phyloP scores from a whole-genome alignment of 2,329 filamentous ascomycete genomes.

The Paraconiothyrium brasiliense region DNA sequence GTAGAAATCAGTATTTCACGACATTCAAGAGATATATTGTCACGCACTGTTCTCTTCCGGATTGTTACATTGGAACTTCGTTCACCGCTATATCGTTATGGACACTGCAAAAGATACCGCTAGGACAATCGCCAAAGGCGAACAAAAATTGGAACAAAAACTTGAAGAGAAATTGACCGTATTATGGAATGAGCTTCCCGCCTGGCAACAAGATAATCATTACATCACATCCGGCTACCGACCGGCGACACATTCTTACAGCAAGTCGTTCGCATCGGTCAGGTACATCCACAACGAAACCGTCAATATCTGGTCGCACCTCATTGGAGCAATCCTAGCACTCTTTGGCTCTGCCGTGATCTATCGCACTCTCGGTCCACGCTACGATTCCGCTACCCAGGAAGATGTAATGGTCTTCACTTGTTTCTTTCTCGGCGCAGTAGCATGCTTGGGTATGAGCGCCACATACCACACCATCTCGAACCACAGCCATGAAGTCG shows the following conservation, averaged over 20 bases:
- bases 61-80: not conserved
- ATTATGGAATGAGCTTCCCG: constrained; percentile 54
- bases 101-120: constrained; percentile 32
- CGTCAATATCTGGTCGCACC: constrained; percentile 77
- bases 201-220: constrained; percentile 70
- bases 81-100: constrained; percentile 25
- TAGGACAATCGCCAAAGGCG: constrained; percentile 24
- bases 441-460: constrained; percentile 58
- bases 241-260: constrained; percentile 68
- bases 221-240: constrained; percentile 75
- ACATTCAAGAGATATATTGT: not conserved
- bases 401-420: constrained; percentile 50
- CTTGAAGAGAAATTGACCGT: constrained; percentile 60
- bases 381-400: constrained; percentile 45
- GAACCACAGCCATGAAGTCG: constrained; percentile 83
- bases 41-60: not conserved
- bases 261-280: constrained; percentile 66
- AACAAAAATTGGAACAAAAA: constrained; percentile 42
- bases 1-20: not conserved
- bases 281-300: constrained; percentile 73
- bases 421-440: constrained; percentile 53
- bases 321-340: constrained; percentile 55
- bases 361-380: constrained; percentile 36
- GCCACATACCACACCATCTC: constrained; percentile 83
- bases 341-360: constrained; percentile 30